phyloP scores from a whole-genome alignment of 1,139 yeast genomes.

The Taphrina deformans region DNA sequence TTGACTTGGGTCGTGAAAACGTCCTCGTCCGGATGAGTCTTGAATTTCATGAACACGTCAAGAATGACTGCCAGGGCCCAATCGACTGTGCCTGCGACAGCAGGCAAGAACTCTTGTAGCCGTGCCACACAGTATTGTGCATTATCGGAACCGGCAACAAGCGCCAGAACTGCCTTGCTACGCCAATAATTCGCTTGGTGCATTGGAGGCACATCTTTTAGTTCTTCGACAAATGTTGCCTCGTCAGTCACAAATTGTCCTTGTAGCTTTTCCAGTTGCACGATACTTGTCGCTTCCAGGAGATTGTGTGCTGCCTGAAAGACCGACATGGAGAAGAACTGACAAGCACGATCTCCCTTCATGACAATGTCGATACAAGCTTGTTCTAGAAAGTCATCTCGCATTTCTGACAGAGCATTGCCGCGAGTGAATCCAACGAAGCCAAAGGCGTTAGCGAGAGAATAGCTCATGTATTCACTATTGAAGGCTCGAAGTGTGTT shows the following conservation, averaged over 20 bases:
- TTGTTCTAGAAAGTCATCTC: background rate
- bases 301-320: background rate
- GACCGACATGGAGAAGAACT: background rate
- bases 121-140: background rate
- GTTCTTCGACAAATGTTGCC: background rate
- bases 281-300: background rate
- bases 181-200: constrained; percentile 4
- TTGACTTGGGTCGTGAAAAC: background rate
- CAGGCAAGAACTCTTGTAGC: background rate
- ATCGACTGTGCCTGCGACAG: background rate
- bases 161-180: background rate
- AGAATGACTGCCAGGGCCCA: constrained; percentile 4
- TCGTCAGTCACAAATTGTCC: background rate
- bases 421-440: background rate
- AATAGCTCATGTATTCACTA: constrained; percentile 1
- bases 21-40: background rate
- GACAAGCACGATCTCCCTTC: background rate
- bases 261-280: background rate
- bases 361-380: background rate
- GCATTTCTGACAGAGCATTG: background rate
- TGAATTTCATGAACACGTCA: background rate
- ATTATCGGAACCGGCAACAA: background rate
- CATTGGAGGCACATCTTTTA: background rate
- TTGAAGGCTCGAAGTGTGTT: constrained; percentile 4
- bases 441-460: background rate